Conservation (phyloP, 768 basidiomycete species). For the Podaxis mareebaensis region DNA sequence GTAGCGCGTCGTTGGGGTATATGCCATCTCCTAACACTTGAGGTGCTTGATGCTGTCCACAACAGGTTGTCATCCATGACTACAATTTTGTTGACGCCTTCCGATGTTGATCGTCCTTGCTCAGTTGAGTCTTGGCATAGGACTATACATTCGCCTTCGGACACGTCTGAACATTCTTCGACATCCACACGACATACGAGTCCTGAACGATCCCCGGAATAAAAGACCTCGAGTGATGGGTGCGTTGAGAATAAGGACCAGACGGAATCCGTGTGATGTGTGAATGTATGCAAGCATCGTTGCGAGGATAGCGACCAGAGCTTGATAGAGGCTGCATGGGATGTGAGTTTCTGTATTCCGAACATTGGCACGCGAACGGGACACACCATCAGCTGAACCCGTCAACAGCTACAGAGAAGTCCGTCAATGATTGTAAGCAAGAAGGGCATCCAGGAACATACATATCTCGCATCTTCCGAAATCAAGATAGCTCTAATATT, state of each 20-base stretch:
- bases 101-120: conserved; percentile 34
- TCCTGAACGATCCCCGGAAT: conserved; percentile 94
- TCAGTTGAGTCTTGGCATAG: conserved; percentile 69
- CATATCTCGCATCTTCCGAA: conserved; percentile 89
- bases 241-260: conserved; percentile 92
- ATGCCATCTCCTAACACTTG: conserved; percentile 81
- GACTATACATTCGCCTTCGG: conserved; percentile 87
- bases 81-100: conserved; percentile 78
- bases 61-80: conserved; percentile 81
- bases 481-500: conserved; percentile 90
- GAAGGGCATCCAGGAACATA: conserved; percentile 38
- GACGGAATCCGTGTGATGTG: conserved; percentile 91
- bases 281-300: conserved; percentile 93
- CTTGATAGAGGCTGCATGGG: conserved; percentile 68
- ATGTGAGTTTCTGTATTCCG: conserved; percentile 10
- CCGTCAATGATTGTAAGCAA: background rate
- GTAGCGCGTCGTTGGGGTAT: conserved; percentile 53
- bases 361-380: conserved; percentile 8
- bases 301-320: conserved; percentile 92
- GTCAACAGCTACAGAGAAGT: conserved; percentile 61
- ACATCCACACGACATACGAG: conserved; percentile 90
- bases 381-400: conserved; percentile 73
- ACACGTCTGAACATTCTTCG: conserved; percentile 74
- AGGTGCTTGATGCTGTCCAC: conserved; percentile 89
- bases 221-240: conserved; percentile 84